These are phyloP conservation scores for Lyophyllum decastes DNA, from an alignment of 768 basidiomycete species.

Conservation along the genomic window DNA sequence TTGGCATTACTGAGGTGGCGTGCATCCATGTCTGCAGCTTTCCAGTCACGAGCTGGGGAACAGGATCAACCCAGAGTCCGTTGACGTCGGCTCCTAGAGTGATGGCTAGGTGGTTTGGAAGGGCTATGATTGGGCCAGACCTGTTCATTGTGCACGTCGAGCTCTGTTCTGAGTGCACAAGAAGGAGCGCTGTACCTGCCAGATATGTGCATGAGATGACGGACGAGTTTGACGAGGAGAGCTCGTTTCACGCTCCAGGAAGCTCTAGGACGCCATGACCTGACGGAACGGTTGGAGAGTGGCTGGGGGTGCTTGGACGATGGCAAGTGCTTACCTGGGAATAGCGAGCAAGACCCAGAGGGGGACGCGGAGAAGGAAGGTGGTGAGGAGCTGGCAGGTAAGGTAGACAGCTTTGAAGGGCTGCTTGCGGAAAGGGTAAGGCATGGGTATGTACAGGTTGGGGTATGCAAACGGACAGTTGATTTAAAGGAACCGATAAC, in stretches of 20 bases:
- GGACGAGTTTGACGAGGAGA: constrained; percentile 36
- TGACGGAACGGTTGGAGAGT: constrained; percentile 13
- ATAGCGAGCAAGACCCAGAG: constrained; percentile 44
- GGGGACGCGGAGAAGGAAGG: constrained; percentile 46
- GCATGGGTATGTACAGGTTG: constrained; percentile 47
- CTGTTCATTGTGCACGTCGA: constrained; percentile 20
- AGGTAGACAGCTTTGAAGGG: constrained; percentile 53
- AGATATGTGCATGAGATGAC: constrained; percentile 25
- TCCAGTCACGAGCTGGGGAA: constrained; percentile 42
- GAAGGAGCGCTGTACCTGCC: constrained; percentile 25
- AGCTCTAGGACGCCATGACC: constrained; percentile 43
- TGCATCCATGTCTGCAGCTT: constrained; percentile 42
- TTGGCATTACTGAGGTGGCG: constrained; percentile 37
- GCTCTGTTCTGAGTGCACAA: not conserved
- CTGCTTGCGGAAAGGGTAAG: constrained; percentile 38
- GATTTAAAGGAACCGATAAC: not conserved
- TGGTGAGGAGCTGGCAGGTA: constrained; percentile 39
- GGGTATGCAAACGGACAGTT: not conserved
- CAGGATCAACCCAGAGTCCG: constrained; percentile 51
- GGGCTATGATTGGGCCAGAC: constrained; percentile 30
- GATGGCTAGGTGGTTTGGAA: constrained; percentile 43
- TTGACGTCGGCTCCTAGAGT: constrained; percentile 39
- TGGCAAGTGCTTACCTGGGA: constrained; percentile 29
- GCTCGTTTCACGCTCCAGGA: constrained; percentile 47
- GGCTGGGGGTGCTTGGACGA: not conserved